Conservation (phyloP, 352 stramenopile genomes). For the Vaucheria bursata region DNA sequence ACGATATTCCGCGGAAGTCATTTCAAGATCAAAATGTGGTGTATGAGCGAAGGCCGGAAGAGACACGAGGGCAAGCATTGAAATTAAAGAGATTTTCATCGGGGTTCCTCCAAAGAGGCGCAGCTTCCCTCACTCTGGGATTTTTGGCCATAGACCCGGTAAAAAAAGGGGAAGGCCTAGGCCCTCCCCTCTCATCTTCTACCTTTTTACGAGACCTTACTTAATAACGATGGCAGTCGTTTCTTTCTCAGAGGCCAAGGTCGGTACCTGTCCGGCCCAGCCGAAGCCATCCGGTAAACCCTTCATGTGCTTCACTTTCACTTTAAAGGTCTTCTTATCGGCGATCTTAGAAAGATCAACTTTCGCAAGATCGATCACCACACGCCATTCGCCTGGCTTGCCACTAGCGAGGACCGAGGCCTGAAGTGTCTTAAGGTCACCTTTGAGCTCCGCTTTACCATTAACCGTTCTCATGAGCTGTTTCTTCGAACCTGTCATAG, state of each 20-base stretch:
- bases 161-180: not conserved
- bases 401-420: not conserved
- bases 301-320: not conserved
- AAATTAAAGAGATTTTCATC: constrained; percentile 1
- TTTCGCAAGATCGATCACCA: not conserved
- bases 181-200: not conserved
- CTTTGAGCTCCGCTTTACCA: not conserved
- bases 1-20: not conserved
- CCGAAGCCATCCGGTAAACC: not conserved
- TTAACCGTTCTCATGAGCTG: not conserved
- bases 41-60: not conserved
- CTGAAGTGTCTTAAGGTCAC: not conserved
- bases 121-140: not conserved
- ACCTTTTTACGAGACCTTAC: not conserved
- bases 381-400: not conserved
- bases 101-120: not conserved
- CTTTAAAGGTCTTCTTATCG: not conserved
- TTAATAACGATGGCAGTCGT: not conserved
- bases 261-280: not conserved
- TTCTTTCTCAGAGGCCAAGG: not conserved
- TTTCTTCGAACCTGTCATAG: not conserved
- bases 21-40: constrained; percentile 4
- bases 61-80: not conserved
- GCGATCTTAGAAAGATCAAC: constrained; percentile 1
- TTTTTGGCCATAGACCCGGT: not conserved